A percentile compares a stretch with the other conserved stretches of the same genome.
These are phyloP conservation scores for Priceomyces castillae DNA, from an alignment of 805 yeast genomes.

Conservation along the genomic window DNA sequence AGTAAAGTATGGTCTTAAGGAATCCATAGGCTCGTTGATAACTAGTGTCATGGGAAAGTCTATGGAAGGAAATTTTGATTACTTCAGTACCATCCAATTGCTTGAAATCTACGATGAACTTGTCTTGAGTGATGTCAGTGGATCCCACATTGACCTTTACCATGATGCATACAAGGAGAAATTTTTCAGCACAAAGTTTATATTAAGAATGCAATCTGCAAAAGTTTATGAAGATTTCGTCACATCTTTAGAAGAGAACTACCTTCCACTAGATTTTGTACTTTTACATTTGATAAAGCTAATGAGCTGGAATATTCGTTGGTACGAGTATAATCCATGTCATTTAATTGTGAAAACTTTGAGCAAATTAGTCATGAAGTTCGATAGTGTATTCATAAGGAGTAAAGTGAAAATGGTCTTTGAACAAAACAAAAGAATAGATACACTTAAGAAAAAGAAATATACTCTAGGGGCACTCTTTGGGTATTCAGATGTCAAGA, in stretches of 20 bases:
- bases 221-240: conserved; percentile 20
- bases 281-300: conserved; percentile 42
- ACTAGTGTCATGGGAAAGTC: conserved; percentile 51
- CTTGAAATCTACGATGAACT: conserved; percentile 48
- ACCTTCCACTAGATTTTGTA: conserved; percentile 32
- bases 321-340: conserved; percentile 56
- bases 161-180: conserved; percentile 26
- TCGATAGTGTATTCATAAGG: conserved; percentile 40
- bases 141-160: conserved; percentile 30
- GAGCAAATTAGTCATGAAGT: conserved; percentile 37
- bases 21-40: conserved; percentile 35
- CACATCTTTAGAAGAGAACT: conserved; percentile 24
- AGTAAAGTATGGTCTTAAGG: conserved; percentile 37
- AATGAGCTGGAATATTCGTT: conserved; percentile 62
- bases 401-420: conserved; percentile 40
- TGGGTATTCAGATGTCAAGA: conserved; percentile 7
- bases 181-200: conserved; percentile 32
- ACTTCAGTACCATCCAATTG: conserved; percentile 52
- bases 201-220: conserved; percentile 21
- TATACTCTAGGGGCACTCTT: conserved; percentile 9
- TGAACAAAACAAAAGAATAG: conserved; percentile 25
- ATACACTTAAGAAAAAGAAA: conserved; percentile 7
- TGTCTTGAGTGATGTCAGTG: conserved; percentile 32
- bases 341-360: conserved; percentile 42
- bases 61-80: conserved; percentile 57